Percentiles rank a stretch among this genome's conserved stretches.
Conservation (phyloP, 78 protist species). For the slime mould (Dictyostelium discoideum) region dicty_2.7 NC_007088.5:7646501-7647000, state of each 20-base stretch:
- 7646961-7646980: background rate
- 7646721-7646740: no score
- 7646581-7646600: no score
- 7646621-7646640: background rate
- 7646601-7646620: background rate
- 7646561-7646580: background rate
- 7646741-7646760: no score
- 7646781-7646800: background rate
- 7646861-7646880: background rate
- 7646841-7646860: background rate
- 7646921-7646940: background rate
- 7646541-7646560: background rate
- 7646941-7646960: background rate
- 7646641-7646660: background rate
- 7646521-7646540: background rate
- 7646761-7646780: background rate
- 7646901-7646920: background rate
- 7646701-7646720: background rate
- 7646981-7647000: background rate
- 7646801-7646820: no score
- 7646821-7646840: no score
- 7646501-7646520: no score
- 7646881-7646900: no score
- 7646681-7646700: background rate
- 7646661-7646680: no score